Evolutionary conservation across 805 yeast genomes (phyloP), one percentile per base, ranked within the genome.

Genomic region (Candida parachauliodes): DNA sequence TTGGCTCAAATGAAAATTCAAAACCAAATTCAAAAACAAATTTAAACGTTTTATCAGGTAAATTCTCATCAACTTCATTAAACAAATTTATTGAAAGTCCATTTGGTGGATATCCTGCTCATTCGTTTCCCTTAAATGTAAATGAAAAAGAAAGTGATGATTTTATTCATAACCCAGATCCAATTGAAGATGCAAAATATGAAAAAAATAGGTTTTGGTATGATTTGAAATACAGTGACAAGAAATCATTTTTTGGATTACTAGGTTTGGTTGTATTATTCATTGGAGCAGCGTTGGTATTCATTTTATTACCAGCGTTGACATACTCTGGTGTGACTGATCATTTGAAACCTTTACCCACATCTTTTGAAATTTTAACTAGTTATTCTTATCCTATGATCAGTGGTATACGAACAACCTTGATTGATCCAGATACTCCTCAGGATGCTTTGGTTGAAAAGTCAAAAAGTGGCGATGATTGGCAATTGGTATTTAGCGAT

Each of bases 31-130:
- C 32, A 29, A 6, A 8, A 10, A 18, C 28, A n/a, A n/a, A 14
- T n/a, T 23, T 27, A 25, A 31, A 23, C 15, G n/a, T n/a, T n/a
- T n/a, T n/a, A n/a, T 18, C 3, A 5, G 26, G 18, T 8, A 27
- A 25, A 20, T 8, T 34, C 5, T 27, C 31, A 3, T 4, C 20
- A 8, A 8, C 10, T 5, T 20, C 20, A 3, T 21, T 34, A 14
- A 28, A 22, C 9, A 27, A 18, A 62, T 35, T 25, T 19, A 91
- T 83, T 50, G 79, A 81, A 47, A 78, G 84, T 36, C 98, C 98
- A 2, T 91, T 91, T 65, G 98, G 98, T 34, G 98, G 97, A n/a
- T 91, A 86, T 60, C 98, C 98, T 0, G 94, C 95, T 9, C 73
- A 88, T 14, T 80, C 88, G 3, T 91, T 91, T 65, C 98, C 98